Base-by-base conservation (phyloP, 164 flowering plant genomes). In the Vitis amurensis region DNA sequence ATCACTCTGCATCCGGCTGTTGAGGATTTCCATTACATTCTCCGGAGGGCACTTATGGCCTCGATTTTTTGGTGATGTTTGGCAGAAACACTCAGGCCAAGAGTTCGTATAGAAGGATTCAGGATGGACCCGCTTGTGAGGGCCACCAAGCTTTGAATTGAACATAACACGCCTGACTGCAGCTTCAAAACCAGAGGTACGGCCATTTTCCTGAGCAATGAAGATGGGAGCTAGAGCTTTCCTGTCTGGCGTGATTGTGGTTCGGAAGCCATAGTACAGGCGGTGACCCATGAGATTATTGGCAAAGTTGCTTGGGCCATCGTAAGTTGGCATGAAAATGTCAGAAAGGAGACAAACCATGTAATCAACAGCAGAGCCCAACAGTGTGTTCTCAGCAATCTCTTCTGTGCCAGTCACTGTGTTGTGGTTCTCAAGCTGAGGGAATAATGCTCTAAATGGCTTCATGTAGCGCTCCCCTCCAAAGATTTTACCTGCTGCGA, bases 61-160 rank as follows among this genome's bases (percentile, higher is more conserved):
- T 15, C 86, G 85, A 74, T 90, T 87, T 68, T 74, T 30, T 4
- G 98, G 72, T 17, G 86, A 78, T 23, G 55, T 78, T 74, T 93
- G 94, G 69, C 99, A 93, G 78, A 95, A 95, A 74, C 99, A 95
- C 75, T 95, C 98, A 0, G 97, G 97, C 99, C 99, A 95, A 2
- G 99, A 90, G 77, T 95, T 95, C 61, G 97, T 93, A 68, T 87
- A 93, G 78, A 95, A 90, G 9, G 99, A 95, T 74, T 93, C 97
- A 0, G 98, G 99, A 1, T 77, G 58, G n/a, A 93, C 69, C 30
- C 99, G 86, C 76, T 88, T 84, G 71, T 90, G 99, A 50, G 98
- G 98, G 10, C 98, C 94, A 12, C 99, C 99, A 78, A 95, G 86
- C 71, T 80, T 78, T 52, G 91, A 80, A 15, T 79, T 82, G 19